These are phyloP conservation scores for Psilocybe cyanescens DNA, from an alignment of 768 basidiomycete species.

Conservation along the genomic window DNA sequence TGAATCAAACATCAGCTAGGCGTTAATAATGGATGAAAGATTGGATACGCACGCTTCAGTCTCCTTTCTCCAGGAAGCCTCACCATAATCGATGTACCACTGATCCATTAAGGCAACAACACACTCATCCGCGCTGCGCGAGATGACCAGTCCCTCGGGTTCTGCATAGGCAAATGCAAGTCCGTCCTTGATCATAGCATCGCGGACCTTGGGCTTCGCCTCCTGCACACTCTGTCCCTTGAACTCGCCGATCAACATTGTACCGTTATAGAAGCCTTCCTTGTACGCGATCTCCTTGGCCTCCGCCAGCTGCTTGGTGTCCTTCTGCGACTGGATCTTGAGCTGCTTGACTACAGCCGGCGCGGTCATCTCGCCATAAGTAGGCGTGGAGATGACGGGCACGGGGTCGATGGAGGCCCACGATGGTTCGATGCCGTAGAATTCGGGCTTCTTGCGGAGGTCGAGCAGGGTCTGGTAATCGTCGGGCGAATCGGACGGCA, in stretches of 20 bases:
- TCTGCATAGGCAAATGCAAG: constrained; percentile 93
- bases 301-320: constrained; percentile 89
- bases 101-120: constrained; percentile 98
- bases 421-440: constrained; percentile 89
- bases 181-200: constrained; percentile 76
- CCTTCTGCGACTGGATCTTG: constrained; percentile 96
- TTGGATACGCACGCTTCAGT: constrained; percentile 70
- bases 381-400: constrained; percentile 85
- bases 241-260: constrained; percentile 90
- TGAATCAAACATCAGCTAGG: constrained; percentile 31
- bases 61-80: constrained; percentile 83
- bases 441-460: constrained; percentile 94
- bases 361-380: constrained; percentile 93
- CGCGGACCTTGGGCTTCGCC: constrained; percentile 88
- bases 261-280: constrained; percentile 96
- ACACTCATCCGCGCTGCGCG: constrained; percentile 94
- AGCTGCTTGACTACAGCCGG: constrained; percentile 82
- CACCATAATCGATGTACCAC: constrained; percentile 99
- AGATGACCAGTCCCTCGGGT: constrained; percentile 89
- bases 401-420: constrained; percentile 89
- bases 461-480: constrained; percentile 91
- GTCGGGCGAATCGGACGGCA: constrained; percentile 98
- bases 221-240: constrained; percentile 88
- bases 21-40: constrained; percentile 1
- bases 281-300: constrained; percentile 99